Base-by-base conservation (phyloP, 225 moss, liverwort and hornwort genomes). In the Rhytidiadelphus loreus region DNA sequence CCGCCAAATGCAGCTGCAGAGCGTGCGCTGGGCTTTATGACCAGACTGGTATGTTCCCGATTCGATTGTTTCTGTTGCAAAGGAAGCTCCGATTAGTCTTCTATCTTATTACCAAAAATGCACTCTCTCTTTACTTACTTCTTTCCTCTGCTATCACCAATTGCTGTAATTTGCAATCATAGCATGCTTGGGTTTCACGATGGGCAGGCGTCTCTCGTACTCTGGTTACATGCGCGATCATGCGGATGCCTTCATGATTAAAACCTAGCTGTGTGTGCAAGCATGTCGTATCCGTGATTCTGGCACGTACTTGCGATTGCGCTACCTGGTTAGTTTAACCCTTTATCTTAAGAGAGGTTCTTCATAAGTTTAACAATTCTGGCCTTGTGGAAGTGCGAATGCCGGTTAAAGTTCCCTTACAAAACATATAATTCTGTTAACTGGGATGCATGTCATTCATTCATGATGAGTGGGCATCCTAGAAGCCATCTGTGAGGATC, bases 241-340 rank as follows among this genome's bases (percentile, higher is more conserved):
- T 73, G 88, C 72, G 87, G 77, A 83, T 88, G 72, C 78, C 33
- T 83, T 83, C 83, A 88, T 92, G 83, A 86, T 90, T 90, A 55
- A 80, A 88, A 83, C 88, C 74, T 84, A 83, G 88, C 88, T 86
- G 90, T 72, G 66, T 90, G 63, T 57, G 74, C 86, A 87, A 86
- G 80, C 86, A 90, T 76, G 80, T 57, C 73, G 88, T 88, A 88
- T 69, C 82, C 86, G 80, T 90, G 88, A 92, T 92, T 88, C 90
- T 84, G 90, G 86, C 88, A 86, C 81, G 90, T 92, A 88, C 80
- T 61, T 86, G 56, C 26, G 88, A 90, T 90, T 61, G 83, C 65
- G 56, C 88, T 63, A 50, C 73, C 57, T 85, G 83, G 83, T 88
- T 59, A 86, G 79, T 57, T 61, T 66, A 50, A 53, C 53, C 79